Evolutionary conservation across 1,284 basidiomycete genomes (phyloP), one percentile per base, ranked within the genome.

Genomic region (Trichosporon sp.): DNA sequence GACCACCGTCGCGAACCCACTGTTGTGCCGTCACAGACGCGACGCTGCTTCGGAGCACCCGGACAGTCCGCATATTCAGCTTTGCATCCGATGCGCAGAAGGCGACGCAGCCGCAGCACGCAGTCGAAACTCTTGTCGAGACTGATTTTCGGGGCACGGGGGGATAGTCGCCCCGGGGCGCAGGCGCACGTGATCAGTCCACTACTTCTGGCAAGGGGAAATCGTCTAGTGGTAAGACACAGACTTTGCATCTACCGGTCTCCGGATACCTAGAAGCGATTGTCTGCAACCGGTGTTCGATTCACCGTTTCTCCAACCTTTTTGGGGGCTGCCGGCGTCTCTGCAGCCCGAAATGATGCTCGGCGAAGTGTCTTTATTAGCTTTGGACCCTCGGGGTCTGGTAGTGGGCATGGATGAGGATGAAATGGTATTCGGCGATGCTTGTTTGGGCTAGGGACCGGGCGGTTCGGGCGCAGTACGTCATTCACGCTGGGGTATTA

Each of bases 271-370:
- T 21, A 54, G 51, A 21, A 19, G 31, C 59, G 32, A 63, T 12
- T 63, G 59, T 63, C 59, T 63, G 59, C 59, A 63, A 63, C 59
- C 59, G 59, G 59, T 63, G 59, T 63, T 63, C 59, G 31, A 63
- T 63, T 63, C 59, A 63, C 31, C 59, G 59, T 63, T 37, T 63
- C 59, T 63, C 59, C 59, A 63, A 35, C 32, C 12, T 63, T 63
- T 63, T 63, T 35, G 26, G 16, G 19, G 3, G 32, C 16, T 8
- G n/a, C 7, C 12, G 56, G n/a, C 26, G 3, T 61, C 51, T 26
- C n/a, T 54, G 19, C 51, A 54, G n/a, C 19, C 7, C 51, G 21
- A 16, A 10, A 26, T 26, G 16, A 8, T 54, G 51, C 21, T 21
- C 51, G n/a, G 19, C 19, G 21, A 19, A 26, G n/a, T 10, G 51